Percentiles rank a stretch among this genome's conserved stretches.
Conservation (phyloP, 179 eudicot genomes). For the Carnegiea gigantea region DNA sequence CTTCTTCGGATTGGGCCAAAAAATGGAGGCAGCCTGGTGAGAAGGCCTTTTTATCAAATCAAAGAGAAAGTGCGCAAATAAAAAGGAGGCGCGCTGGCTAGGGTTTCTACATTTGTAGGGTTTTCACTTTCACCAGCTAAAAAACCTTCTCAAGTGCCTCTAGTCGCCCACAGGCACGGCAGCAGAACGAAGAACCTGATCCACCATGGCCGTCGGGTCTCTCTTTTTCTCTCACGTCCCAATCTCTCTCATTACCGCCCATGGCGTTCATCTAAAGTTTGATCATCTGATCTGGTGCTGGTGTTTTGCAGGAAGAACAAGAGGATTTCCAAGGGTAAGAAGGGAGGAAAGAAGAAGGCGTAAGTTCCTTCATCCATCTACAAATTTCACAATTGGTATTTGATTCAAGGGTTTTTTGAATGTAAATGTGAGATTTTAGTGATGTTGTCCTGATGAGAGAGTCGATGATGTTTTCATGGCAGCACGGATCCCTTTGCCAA, state of each 20-base stretch:
- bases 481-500: constrained; percentile 79
- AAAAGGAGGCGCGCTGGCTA: not conserved
- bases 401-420: not conserved
- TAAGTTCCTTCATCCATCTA: constrained; percentile 28
- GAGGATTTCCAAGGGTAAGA: constrained; percentile 91
- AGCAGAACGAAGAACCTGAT: not conserved
- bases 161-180: constrained; percentile 2
- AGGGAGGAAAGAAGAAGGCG: constrained; percentile 96
- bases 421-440: not conserved
- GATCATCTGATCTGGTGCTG: not conserved
- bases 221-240: not conserved
- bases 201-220: constrained; percentile 14
- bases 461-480: not conserved
- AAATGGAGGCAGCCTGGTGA: not conserved
- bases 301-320: constrained; percentile 68
- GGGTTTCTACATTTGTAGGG: constrained; percentile 10
- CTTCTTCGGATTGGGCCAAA: not conserved
- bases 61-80: not conserved
- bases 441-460: not conserved
- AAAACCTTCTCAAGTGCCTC: no score
- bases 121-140: not conserved
- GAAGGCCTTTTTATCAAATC: not conserved
- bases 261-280: not conserved
- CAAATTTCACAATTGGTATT: not conserved
- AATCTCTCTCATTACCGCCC: not conserved